phyloP scores from a whole-genome alignment of 108 stramenopile species.

The Schizochytrium sp. region DNA sequence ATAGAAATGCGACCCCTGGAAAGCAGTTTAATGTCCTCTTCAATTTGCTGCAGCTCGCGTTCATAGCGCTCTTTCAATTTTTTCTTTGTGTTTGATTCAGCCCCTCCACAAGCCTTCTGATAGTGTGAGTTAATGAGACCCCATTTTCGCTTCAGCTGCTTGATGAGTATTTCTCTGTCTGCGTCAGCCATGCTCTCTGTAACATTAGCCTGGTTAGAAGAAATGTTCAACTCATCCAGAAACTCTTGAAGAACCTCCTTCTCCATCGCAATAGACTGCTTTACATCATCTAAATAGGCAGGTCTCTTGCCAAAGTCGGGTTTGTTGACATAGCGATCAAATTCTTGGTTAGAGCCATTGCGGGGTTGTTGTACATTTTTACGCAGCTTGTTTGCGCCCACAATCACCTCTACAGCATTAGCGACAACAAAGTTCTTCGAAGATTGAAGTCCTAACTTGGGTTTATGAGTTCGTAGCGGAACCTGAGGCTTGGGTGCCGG shows the following conservation, averaged over 20 bases:
- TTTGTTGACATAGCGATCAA: conserved; percentile 54
- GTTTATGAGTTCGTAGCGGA: background rate
- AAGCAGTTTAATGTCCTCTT: conserved; percentile 30
- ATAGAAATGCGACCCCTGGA: background rate
- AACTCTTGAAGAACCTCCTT: conserved; percentile 41
- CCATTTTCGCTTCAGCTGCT: conserved; percentile 59
- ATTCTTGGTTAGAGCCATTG: conserved; percentile 4
- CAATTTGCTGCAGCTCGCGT: conserved; percentile 46
- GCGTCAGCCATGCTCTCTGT: conserved; percentile 51
- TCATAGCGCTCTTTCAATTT: conserved; percentile 50
- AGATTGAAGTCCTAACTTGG: conserved; percentile 15
- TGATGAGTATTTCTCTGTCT: conserved; percentile 36
- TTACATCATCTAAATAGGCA: conserved; percentile 33
- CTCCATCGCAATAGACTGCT: conserved; percentile 52
- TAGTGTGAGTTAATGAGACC: conserved; percentile 6
- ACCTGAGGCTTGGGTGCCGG: conserved; percentile 9
- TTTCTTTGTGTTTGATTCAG: conserved; percentile 41
- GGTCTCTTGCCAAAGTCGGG: conserved; percentile 38
- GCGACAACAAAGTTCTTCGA: conserved; percentile 48
- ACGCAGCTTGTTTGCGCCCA: conserved; percentile 32
- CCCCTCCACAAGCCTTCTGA: conserved; percentile 35
- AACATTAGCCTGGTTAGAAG: background rate
- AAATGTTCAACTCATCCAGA: conserved; percentile 20
- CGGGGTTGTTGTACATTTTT: background rate
- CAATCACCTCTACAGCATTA: conserved; percentile 39